phyloP scores from a whole-genome alignment of 2,329 filamentous ascomycete species.

The Pseudogymnoascus sp. region DNA sequence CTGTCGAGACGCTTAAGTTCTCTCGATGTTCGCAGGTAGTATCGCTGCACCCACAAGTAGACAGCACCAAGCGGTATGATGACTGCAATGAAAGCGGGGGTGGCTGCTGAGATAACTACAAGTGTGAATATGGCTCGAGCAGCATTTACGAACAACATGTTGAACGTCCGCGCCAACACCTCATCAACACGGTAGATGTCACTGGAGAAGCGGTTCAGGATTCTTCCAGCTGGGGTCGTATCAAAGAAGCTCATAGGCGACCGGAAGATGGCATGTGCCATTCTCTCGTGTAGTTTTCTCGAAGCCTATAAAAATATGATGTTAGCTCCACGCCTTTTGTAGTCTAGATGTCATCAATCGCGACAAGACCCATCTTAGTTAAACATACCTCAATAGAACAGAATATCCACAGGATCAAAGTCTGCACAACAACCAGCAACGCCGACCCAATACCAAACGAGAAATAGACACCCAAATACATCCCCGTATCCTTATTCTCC shows the following conservation, averaged over 20 bases:
- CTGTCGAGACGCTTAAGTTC: conserved; percentile 95
- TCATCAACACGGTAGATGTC: conserved; percentile 81
- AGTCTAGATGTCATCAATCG: conserved; percentile 20
- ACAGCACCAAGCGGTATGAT: conserved; percentile 72
- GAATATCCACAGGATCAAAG: conserved; percentile 96
- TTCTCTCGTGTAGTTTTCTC: conserved; percentile 89
- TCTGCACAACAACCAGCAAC: conserved; percentile 79
- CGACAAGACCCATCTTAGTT: conserved; percentile 4
- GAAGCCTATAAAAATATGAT: conserved; percentile 53
- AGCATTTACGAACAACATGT: conserved; percentile 81
- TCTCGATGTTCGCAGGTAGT: conserved; percentile 91
- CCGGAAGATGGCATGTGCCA: conserved; percentile 95
- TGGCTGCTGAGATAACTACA: conserved; percentile 71
- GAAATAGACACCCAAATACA: conserved; percentile 93
- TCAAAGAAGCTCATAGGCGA: conserved; percentile 99
- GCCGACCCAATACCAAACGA: conserved; percentile 85
- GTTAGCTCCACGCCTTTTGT: conserved; percentile 13
- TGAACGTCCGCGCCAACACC: conserved; percentile 91
- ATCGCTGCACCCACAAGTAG: conserved; percentile 91
- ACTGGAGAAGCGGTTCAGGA: conserved; percentile 89
- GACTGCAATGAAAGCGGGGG: conserved; percentile 69
- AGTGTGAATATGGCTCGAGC: conserved; percentile 75
- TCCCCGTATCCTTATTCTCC: conserved; percentile 68
- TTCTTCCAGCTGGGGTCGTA: conserved; percentile 90
- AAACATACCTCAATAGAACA: conserved; percentile 86